Conservation (phyloP, 1,139 yeast genomes). For the Magnusiomyces fungicola region DNA sequence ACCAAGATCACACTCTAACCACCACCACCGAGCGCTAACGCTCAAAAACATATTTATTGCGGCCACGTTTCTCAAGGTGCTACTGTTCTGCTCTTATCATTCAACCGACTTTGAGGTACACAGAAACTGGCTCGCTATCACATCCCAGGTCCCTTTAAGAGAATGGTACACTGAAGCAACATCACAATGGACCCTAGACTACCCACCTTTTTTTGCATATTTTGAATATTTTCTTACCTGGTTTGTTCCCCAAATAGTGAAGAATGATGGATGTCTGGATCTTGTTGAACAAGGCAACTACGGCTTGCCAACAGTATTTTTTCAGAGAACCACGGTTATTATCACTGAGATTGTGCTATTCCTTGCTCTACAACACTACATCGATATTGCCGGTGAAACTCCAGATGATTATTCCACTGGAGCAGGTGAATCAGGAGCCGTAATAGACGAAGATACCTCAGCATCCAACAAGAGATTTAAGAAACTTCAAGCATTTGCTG, state of each 20-base stretch:
- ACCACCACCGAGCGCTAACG: slow-evolving; percentile 31
- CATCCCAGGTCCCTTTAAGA: slow-evolving; percentile 63
- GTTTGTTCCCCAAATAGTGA: slow-evolving; percentile 58
- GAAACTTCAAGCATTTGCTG: slow-evolving; percentile 50
- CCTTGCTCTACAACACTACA: slow-evolving; percentile 62
- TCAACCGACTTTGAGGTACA: slow-evolving; percentile 97
- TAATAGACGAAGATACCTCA: background rate
- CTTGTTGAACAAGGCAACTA: slow-evolving; percentile 59
- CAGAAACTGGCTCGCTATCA: slow-evolving; percentile 92
- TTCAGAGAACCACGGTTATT: slow-evolving; percentile 77
- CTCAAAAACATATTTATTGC: slow-evolving; percentile 63
- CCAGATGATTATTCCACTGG: slow-evolving; percentile 16
- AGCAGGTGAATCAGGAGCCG: slow-evolving; percentile 14
- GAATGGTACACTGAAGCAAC: slow-evolving; percentile 83
- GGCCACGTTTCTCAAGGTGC: slow-evolving; percentile 47
- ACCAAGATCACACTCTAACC: background rate
- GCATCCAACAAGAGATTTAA: slow-evolving; percentile 13
- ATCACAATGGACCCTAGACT: slow-evolving; percentile 92
- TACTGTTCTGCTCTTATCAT: slow-evolving; percentile 44
- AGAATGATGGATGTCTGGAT: slow-evolving; percentile 69
- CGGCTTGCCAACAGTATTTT: slow-evolving; percentile 71
- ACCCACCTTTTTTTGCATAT: slow-evolving; percentile 96
- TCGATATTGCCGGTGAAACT: slow-evolving; percentile 45
- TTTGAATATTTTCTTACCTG: slow-evolving; percentile 77
- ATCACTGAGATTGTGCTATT: slow-evolving; percentile 67